Percentiles rank a stretch among this genome's conserved stretches.
Evolutionary conservation across 2,329 filamentous ascomycete genomes (phyloP).

Genomic region (Colletotrichum endophyticum): DNA sequence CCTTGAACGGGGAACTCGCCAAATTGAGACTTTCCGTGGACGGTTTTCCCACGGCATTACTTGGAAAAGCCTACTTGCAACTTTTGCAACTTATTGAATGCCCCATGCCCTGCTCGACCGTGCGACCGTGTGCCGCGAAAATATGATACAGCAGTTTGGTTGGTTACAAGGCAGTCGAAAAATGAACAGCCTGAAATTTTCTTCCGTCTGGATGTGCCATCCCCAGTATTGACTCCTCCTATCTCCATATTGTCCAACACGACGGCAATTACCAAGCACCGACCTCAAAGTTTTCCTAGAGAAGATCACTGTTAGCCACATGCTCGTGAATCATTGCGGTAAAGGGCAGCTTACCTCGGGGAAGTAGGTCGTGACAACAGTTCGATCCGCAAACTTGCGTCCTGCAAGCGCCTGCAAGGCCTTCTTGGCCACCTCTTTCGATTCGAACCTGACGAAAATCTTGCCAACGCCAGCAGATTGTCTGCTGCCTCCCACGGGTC

Average conservation of each 20-base stretch:
- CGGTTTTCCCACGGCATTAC: background rate
- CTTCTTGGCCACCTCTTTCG: conserved; percentile 76
- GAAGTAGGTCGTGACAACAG: conserved; percentile 96
- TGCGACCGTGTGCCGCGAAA: background rate
- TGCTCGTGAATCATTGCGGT: background rate
- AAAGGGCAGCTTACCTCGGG: conserved; percentile 70
- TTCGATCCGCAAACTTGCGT: conserved; percentile 94
- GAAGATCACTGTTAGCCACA: conserved; percentile 32
- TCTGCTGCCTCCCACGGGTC: conserved; percentile 81
- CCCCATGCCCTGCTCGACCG: background rate
- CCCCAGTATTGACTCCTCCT: background rate
- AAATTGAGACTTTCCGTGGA: background rate
- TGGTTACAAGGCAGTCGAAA: conserved; percentile 17
- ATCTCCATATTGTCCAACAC: background rate
- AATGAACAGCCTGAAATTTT: background rate
- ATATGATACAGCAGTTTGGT: conserved; percentile 13
- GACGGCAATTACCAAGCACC: conserved; percentile 72
- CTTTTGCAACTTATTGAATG: background rate
- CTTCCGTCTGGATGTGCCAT: background rate
- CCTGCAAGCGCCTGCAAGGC: conserved; percentile 91
- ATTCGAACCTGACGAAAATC: conserved; percentile 95
- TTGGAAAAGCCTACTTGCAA: background rate
- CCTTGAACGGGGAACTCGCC: background rate
- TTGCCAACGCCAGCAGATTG: conserved; percentile 92
- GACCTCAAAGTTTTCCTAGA: conserved; percentile 91